phyloP scores from a whole-genome alignment of 176 grass and related monocot species.

The Hsuehochloa calcarea region DNA sequence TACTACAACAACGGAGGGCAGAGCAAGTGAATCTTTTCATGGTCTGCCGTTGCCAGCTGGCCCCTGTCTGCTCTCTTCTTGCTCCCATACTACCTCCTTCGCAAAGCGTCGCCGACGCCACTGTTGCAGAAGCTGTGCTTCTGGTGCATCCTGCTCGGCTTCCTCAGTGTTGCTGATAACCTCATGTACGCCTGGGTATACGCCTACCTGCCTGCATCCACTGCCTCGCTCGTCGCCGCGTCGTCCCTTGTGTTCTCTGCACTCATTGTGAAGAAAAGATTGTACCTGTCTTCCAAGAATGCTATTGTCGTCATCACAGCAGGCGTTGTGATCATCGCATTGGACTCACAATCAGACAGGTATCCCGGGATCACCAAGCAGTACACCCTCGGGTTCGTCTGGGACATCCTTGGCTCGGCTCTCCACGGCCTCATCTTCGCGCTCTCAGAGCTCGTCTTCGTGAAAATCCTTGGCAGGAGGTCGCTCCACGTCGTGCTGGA shows the following conservation, averaged over 20 bases:
- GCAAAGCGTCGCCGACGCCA: constrained; percentile 49
- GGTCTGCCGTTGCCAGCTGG: constrained; percentile 82
- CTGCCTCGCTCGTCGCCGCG: constrained; percentile 75
- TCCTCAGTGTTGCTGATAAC: constrained; percentile 85
- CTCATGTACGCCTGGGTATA: constrained; percentile 92
- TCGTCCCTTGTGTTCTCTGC: constrained; percentile 79
- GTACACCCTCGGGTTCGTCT: constrained; percentile 62
- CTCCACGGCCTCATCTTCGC: constrained; percentile 94
- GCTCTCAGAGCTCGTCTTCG: constrained; percentile 81
- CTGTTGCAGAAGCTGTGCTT: constrained; percentile 39
- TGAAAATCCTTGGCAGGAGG: constrained; percentile 46
- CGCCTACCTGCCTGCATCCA: constrained; percentile 84
- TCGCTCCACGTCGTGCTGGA: constrained; percentile 89
- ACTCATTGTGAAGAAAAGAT: constrained; percentile 64
- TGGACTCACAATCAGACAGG: constrained; percentile 74
- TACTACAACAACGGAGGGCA: constrained; percentile 75
- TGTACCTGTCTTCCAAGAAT: constrained; percentile 59
- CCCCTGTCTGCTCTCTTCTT: constrained; percentile 60
- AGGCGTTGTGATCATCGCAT: constrained; percentile 63
- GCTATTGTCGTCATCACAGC: constrained; percentile 69
- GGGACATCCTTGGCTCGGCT: constrained; percentile 75
- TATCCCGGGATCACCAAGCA: constrained; percentile 61
- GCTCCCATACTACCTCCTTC: constrained; percentile 43
- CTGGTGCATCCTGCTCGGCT: constrained; percentile 70
- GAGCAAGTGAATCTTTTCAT: constrained; percentile 94